Base-by-base conservation (phyloP, 2,329 filamentous ascomycete genomes). In the Thelonectria rubi region DNA sequence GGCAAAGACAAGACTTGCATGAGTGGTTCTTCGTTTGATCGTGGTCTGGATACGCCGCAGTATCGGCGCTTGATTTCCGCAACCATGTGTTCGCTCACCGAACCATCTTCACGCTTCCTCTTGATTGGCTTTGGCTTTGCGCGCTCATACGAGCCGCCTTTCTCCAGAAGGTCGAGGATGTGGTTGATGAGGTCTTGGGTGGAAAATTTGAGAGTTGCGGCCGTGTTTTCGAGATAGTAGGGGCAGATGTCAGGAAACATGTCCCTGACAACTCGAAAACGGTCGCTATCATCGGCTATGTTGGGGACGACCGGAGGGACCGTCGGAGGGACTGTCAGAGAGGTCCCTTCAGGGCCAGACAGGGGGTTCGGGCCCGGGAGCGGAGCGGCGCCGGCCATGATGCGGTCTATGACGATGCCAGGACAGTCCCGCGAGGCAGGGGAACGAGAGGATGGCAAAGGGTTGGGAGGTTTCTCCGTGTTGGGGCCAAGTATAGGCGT, bases 191-290 rank as follows among this genome's bases (percentile, higher is more conserved):
- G 67, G 1, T 57, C 57, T 4, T 76, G 68, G 2, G 73, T 15
- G 40, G 76, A 53, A 60, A 77, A 76, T 2, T 26, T 40, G 6
- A 77, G 55, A 30, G 73, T 61, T 0, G 55, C 32, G 3, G 72
- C 72, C 5, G 78, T 57, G 5, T 61, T 47, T 6, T 69, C 58
- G 12, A 84, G 70, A 55, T 78, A 80, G 0, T 76, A 61, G 0
- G 69, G 74, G 59, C 79, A 82, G 2, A 85, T 81, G 42, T 84
- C 78, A 0, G 81, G 80, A 59, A 85, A 83, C 9, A 83, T 49
- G 5, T 58, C 47, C 9, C 49, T 45, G 21, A 74, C 64, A n/a
- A 46, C 40, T 24, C 60, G 46, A 6, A 68, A 32, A 20, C 66
- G 72, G 14, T 30, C 42, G 5, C 67, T 57, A 48, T 62, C 54